Evolutionary conservation across 768 basidiomycete species (phyloP), one percentile per base, ranked within the genome.

Genomic region (Gloeostereum incarnatum): DNA sequence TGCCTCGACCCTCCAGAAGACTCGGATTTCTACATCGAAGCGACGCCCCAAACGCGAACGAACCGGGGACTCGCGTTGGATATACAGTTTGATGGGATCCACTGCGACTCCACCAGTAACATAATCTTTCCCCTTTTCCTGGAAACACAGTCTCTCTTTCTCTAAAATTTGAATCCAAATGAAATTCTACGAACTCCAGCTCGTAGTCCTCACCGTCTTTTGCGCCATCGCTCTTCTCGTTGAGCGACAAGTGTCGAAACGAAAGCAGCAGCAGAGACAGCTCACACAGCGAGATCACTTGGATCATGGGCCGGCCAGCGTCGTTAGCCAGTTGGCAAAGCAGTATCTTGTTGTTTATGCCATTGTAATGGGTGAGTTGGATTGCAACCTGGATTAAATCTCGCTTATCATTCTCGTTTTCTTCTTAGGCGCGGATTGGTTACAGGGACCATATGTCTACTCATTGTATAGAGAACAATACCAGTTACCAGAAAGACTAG

Each of bases 371-470:
- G 77, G 81, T 75, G 46, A 34, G 74, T 55, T 14, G 23, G 32
- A 19, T 25, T 14, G 4, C 9, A 32, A 11, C 10, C 18, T 24
- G 1, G 20, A 16, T 25, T n/a, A 22, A n/a, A 14, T 7, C n/a
- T 10, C 30, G 20, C 16, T 24, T n/a, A 22, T 11, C 16, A 14
- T 9, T 31, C 35, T 32, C 25, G 21, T 27, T 9, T 35, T 22
- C 10, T 24, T 16, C 36, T 25, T 47, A 83, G 81, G 75, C 41
- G 78, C 81, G 26, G 81, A 86, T 55, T 84, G 83, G 81, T 63
- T 86, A 10, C 81, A 86, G 54, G 84, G 84, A 0, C 84, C 84
- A 11, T 86, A 86, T 48, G 65, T 86, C 0, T 87, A 84, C 48
- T 81, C 81, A 11, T 58, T 86, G 0, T 87, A 85, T 52, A 63